Percentiles rank a stretch among this genome's conserved stretches.
phyloP scores from a whole-genome alignment of 2,329 filamentous ascomycete species.

The Monilinia fructigena region DNA sequence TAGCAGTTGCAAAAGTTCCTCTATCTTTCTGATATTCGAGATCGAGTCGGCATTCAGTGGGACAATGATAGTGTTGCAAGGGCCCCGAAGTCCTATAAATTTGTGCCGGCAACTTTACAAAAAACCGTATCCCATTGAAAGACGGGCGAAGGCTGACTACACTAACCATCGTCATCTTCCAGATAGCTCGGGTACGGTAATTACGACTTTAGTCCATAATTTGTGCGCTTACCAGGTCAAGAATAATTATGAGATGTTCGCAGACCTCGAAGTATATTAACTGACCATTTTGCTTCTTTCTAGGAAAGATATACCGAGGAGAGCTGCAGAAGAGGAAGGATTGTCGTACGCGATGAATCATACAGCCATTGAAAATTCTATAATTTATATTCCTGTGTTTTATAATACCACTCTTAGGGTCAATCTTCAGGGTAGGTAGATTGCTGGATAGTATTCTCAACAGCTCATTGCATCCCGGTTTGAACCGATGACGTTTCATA shows the following conservation, averaged over 20 bases:
- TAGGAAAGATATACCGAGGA: background rate
- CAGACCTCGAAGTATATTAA: background rate
- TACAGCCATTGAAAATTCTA: background rate
- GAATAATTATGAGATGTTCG: background rate
- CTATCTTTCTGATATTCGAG: background rate
- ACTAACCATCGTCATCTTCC: no score
- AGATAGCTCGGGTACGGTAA: no score
- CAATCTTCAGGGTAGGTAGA: no score
- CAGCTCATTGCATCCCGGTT: no score
- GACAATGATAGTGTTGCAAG: background rate
- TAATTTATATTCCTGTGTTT: background rate
- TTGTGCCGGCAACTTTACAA: no score
- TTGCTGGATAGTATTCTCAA: no score
- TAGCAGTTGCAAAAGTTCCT: background rate
- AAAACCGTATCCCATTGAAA: background rate
- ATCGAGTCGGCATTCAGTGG: background rate
- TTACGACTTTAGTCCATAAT: background rate
- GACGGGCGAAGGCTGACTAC: no score
- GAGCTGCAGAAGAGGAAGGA: background rate
- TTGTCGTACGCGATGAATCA: background rate
- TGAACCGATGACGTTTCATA: no score
- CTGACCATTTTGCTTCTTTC: background rate
- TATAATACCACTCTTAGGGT: no score
- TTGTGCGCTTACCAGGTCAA: background rate
- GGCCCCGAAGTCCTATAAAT: background rate